phyloP scores from a whole-genome alignment of 805 yeast species.

The Candida dendrica region DNA sequence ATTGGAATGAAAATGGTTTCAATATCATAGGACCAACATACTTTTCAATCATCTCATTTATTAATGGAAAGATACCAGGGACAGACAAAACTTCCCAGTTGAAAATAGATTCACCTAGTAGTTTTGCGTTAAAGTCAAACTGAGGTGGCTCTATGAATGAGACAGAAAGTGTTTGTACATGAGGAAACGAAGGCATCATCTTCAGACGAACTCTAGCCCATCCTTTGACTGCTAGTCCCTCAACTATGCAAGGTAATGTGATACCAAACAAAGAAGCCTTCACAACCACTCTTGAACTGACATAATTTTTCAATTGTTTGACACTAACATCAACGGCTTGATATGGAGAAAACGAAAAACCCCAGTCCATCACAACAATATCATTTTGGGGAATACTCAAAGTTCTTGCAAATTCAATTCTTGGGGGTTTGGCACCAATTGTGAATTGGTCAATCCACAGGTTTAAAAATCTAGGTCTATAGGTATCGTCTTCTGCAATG shows the following conservation, averaged over 20 bases:
- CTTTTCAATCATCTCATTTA: slow-evolving; percentile 78
- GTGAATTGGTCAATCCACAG: slow-evolving; percentile 86
- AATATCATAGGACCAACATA: slow-evolving; percentile 85
- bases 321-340: slow-evolving; percentile 76
- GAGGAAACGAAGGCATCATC: slow-evolving; percentile 89
- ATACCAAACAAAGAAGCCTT: slow-evolving; percentile 80
- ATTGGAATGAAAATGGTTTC: slow-evolving; percentile 86
- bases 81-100: slow-evolving; percentile 81
- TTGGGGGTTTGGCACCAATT: slow-evolving; percentile 91
- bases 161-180: slow-evolving; percentile 82
- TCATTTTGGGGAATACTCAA: slow-evolving; percentile 86
- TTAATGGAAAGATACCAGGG: slow-evolving; percentile 81
- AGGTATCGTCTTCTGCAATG: slow-evolving; percentile 63
- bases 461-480: slow-evolving; percentile 75
- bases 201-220: slow-evolving; percentile 74
- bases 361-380: slow-evolving; percentile 98
- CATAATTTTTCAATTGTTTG: slow-evolving; percentile 77
- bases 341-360: slow-evolving; percentile 87
- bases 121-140: slow-evolving; percentile 72
- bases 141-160: slow-evolving; percentile 82
- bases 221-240: slow-evolving; percentile 72
- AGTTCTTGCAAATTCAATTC: slow-evolving; percentile 86
- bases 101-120: slow-evolving; percentile 73
- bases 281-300: slow-evolving; percentile 73
- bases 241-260: slow-evolving; percentile 70